Conservation (phyloP, 495 filamentous ascomycete species). For the Lentithecium fluviatile region DNA sequence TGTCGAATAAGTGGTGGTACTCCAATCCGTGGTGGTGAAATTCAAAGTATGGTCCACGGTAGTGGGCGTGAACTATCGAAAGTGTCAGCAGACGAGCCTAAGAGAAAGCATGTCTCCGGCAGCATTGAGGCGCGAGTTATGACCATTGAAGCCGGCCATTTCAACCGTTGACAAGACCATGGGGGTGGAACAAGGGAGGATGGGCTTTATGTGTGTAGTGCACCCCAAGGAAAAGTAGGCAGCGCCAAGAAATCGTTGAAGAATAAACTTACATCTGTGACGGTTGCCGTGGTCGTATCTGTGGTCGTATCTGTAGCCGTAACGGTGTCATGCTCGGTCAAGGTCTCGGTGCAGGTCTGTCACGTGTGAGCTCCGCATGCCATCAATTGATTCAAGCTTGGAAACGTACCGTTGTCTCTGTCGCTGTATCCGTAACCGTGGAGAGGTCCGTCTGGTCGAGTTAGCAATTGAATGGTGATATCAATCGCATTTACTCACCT, state of each 20-base stretch:
- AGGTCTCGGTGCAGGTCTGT: not conserved
- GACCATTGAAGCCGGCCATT: too few species aligned
- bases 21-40: not conserved
- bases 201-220: too few species aligned
- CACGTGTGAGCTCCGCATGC: not conserved
- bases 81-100: too few species aligned
- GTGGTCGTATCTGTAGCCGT: not conserved
- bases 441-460: too few species aligned
- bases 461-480: too few species aligned
- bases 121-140: too few species aligned
- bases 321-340: conserved; percentile 1
- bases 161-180: too few species aligned
- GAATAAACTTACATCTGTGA: not conserved
- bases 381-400: not conserved
- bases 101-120: too few species aligned
- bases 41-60: not conserved
- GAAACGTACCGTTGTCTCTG: conserved; percentile 2
- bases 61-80: too few species aligned
- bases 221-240: too few species aligned
- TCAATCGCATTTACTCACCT: too few species aligned
- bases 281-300: not conserved
- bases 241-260: not conserved
- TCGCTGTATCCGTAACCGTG: not conserved
- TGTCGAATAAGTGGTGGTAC: conserved; percentile 11
- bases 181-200: too few species aligned